phyloP scores from a whole-genome alignment of 2,329 filamentous ascomycete species.

The Thelonectria blattea region DNA sequence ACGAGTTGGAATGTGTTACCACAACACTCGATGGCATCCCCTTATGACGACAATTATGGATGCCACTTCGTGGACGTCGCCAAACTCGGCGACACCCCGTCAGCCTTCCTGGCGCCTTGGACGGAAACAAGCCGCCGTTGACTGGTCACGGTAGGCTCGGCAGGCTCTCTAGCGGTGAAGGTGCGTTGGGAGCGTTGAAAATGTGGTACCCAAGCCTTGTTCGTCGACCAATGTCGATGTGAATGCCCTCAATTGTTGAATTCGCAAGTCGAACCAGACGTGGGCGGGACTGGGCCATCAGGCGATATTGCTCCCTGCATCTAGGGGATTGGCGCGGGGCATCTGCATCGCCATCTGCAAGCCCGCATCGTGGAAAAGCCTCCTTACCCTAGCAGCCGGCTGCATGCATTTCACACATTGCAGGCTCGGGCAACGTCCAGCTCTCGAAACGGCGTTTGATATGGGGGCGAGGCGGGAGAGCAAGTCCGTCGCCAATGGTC shows the following conservation, averaged over 20 bases:
- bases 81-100: conserved; percentile 7
- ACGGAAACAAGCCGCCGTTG: not conserved
- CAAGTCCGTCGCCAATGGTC: conserved; percentile 13
- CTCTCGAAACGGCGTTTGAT: conserved; percentile 2
- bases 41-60: conserved; percentile 23
- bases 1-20: conserved; percentile 22
- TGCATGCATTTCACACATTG: conserved; percentile 31
- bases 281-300: conserved; percentile 23
- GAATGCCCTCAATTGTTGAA: conserved; percentile 8
- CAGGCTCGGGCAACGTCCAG: conserved; percentile 27
- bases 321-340: conserved; percentile 12
- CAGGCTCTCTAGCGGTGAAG: conserved; percentile 29
- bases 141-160: not conserved
- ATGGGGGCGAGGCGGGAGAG: conserved; percentile 15
- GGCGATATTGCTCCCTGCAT: conserved; percentile 22
- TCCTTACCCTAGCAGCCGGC: conserved; percentile 19
- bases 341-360: conserved; percentile 26
- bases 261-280: conserved; percentile 16
- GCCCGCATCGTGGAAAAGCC: conserved; percentile 25
- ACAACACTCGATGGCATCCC: conserved; percentile 5
- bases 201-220: conserved; percentile 4
- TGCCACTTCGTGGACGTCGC: conserved; percentile 1
- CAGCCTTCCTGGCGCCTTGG: not conserved
- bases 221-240: conserved; percentile 8
- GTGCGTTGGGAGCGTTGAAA: not conserved